Evolutionary conservation across 1,284 basidiomycete genomes (phyloP).

Genomic region (Clitocybe nebularis): DNA sequence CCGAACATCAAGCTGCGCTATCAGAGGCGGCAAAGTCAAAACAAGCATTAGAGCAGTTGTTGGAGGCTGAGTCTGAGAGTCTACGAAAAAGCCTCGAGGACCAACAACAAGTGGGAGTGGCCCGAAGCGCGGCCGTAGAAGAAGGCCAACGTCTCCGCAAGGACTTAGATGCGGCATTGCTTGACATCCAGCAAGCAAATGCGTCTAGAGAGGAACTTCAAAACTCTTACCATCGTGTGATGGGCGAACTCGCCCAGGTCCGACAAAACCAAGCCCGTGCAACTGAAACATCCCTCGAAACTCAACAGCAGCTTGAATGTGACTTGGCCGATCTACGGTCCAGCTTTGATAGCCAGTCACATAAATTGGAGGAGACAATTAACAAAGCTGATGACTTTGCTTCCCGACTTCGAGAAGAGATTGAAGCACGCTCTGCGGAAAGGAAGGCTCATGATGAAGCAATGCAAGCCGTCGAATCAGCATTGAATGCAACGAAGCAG

Average conservation of each 20-base stretch:
- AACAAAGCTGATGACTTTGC: conserved; percentile 20
- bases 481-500: conserved; percentile 16
- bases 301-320: conserved; percentile 22
- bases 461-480: conserved; percentile 24
- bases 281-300: conserved; percentile 14
- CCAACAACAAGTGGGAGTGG: conserved; percentile 18
- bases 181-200: conserved; percentile 20
- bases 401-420: conserved; percentile 31
- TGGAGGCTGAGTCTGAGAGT: conserved; percentile 12
- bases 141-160: conserved; percentile 24
- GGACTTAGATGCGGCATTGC: conserved; percentile 21
- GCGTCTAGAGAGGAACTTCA: conserved; percentile 25
- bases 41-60: conserved; percentile 24
- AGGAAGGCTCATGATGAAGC: conserved; percentile 18
- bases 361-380: conserved; percentile 22
- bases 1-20: conserved; percentile 20
- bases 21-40: conserved; percentile 17
- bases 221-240: conserved; percentile 20
- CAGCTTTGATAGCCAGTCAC: conserved; percentile 23
- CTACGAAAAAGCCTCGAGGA: conserved; percentile 16
- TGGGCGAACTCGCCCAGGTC: conserved; percentile 25
- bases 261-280: conserved; percentile 23
- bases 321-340: conserved; percentile 22
- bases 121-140: conserved; percentile 19
- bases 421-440: conserved; percentile 27